Percentiles rank a stretch among this genome's conserved stretches.
These are phyloP conservation scores for Boletales sp. DNA, from an alignment of 768 basidiomycete species.

Conservation along the genomic window DNA sequence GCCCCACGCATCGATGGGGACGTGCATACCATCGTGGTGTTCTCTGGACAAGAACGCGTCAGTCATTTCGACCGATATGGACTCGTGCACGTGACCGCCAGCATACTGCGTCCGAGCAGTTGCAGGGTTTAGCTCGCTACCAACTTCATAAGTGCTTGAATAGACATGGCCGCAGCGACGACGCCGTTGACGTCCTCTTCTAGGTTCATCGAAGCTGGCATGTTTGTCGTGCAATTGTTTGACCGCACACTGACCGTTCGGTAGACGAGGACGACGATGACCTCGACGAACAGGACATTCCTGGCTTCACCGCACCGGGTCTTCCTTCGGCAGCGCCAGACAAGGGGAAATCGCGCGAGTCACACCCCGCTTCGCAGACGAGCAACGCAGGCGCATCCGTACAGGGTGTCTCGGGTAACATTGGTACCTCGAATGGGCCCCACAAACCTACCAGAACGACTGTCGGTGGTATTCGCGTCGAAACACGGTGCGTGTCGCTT, in stretches of 20 bases:
- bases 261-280: conserved; percentile 73
- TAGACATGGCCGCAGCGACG: conserved; percentile 25
- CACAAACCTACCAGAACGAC: conserved; percentile 53
- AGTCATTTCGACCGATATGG: conserved; percentile 38
- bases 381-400: conserved; percentile 30
- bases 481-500: conserved; percentile 64
- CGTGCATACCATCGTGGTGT: conserved; percentile 22
- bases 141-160: neutral
- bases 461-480: conserved; percentile 83
- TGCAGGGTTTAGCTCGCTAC: no score
- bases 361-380: conserved; percentile 48
- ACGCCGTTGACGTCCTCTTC: conserved; percentile 61
- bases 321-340: conserved; percentile 44
- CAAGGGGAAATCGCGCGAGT: conserved; percentile 73
- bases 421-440: conserved; percentile 49
- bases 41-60: conserved; percentile 43
- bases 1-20: neutral
- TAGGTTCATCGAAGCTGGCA: conserved; percentile 81
- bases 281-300: conserved; percentile 77
- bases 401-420: conserved; percentile 63
- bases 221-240: conserved; percentile 1
- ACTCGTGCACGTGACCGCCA: conserved; percentile 20
- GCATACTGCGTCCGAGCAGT: neutral
- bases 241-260: conserved; percentile 1
- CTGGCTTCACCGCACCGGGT: conserved; percentile 69